Evolutionary conservation across 192 early-diverging fungal species (phyloP).

Genomic region (Umbelopsis isabellina): DNA sequence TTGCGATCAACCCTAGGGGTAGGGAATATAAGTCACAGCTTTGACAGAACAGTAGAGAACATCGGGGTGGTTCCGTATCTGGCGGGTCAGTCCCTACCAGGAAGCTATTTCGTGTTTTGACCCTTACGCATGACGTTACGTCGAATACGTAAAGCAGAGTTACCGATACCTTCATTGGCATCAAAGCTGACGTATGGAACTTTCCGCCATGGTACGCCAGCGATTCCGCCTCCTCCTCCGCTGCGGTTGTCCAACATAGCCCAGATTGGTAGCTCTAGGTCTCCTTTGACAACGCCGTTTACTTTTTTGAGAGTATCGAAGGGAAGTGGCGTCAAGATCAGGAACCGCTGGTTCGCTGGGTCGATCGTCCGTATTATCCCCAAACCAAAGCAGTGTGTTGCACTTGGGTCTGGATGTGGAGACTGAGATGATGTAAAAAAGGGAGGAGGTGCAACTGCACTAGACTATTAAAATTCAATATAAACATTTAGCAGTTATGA

Average conservation of each 20-base stretch:
- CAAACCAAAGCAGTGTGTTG: slow-evolving; percentile 63
- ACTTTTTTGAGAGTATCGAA: slow-evolving; percentile 38
- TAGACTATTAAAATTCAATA: not conserved
- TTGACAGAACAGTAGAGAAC: too few relatives aligned
- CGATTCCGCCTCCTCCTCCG: slow-evolving; percentile 31
- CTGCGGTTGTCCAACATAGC: slow-evolving; percentile 46
- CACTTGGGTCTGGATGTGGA: slow-evolving; percentile 48
- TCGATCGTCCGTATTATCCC: slow-evolving; percentile 73
- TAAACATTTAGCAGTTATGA: not conserved
- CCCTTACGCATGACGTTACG: slow-evolving; percentile 37
- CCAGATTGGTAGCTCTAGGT: slow-evolving; percentile 54
- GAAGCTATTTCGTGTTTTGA: not conserved
- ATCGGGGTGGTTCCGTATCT: too few relatives aligned
- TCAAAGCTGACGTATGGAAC: slow-evolving; percentile 55
- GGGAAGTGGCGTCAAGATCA: slow-evolving; percentile 60
- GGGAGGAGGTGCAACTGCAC: not conserved
- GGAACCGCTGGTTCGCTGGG: slow-evolving; percentile 50
- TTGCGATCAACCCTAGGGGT: too few relatives aligned
- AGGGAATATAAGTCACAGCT: too few relatives aligned
- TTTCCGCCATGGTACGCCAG: slow-evolving; percentile 56
- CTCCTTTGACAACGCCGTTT: slow-evolving; percentile 55
- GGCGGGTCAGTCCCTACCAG: too few relatives aligned
- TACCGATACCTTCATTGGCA: slow-evolving; percentile 34
- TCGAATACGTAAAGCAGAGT: slow-evolving; percentile 28
- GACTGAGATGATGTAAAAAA: slow-evolving; percentile 39